Evolutionary conservation across 106 monocot species (phyloP), one percentile per base, ranked within the genome.

Genomic region (Acanthochlamys bracteata): DNA sequence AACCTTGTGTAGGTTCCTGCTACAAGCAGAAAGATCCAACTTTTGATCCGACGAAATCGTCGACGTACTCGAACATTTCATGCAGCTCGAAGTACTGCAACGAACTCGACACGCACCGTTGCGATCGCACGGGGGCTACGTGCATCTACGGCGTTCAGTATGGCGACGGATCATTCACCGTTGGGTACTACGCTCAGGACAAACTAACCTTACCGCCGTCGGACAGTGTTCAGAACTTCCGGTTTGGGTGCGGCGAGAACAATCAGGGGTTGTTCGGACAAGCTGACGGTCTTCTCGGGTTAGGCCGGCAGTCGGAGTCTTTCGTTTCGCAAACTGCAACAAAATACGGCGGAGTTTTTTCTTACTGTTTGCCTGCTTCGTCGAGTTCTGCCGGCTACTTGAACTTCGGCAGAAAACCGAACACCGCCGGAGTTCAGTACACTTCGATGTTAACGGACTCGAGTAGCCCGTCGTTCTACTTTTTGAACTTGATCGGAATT

Each of bases 321-420:
- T 53, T 84, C 14, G 39, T 66, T 0, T 73, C 70, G 11, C 84
- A 84, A 54, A 55, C 65, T 4, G 53, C 69, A 0, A 12, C 25
- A 0, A 79, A 66, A 41, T 76, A 73, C 41, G 79, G 73, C 46
- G 69, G 69, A 0, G 61, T 72, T 21, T 84, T 79, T 69, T 71
- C 83, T 41, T 84, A 84, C 73, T 84, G 83, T 57, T 69, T 84
- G 0, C 79, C 75, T 6, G 57, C 79, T 10, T 25, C 59, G 9
- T 55, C 79, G 25, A 72, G 71, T 69, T 66, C 62, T 0, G 61
- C 55, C 0, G 83, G 83, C n/a, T 76, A 69, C 63, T 33, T 84
- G 20, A 40, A 53, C 0, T 76, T 80, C 25, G 75, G 77, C 7
- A 64, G 41, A 0, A 41, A 9, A 4, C 25, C 41, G 27, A 21